phyloP scores from a whole-genome alignment of 305 asterid genomes.

The Petunia hybrid region DNA sequence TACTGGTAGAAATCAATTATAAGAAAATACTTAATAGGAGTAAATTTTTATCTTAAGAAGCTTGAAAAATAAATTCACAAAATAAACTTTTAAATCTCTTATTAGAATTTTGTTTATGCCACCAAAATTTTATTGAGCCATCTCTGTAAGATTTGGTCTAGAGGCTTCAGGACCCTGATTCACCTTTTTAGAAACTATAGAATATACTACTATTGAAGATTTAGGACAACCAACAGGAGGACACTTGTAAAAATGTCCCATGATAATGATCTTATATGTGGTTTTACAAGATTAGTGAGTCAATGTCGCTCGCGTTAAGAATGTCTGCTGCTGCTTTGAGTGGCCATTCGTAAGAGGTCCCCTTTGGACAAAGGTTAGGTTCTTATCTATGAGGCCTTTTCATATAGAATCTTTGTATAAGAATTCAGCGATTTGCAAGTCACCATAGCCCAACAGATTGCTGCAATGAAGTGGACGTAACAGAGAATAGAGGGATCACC shows the following conservation, averaged over 20 bases:
- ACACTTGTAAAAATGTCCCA: background rate
- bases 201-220: background rate
- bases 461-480: background rate
- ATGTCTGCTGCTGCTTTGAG: background rate
- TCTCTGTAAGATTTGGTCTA: too few species aligned
- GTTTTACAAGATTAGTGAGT: background rate
- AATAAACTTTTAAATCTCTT: too few species aligned
- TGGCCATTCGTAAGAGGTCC: background rate
- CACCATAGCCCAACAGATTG: background rate
- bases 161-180: too few species aligned
- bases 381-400: background rate
- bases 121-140: too few species aligned
- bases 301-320: background rate
- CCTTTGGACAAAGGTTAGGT: background rate
- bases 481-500: background rate
- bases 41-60: too few species aligned
- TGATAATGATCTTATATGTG: background rate
- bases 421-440: background rate
- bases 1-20: too few species aligned
- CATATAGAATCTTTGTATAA: background rate
- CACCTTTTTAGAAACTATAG: background rate
- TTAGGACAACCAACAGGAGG: background rate
- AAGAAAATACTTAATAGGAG: too few species aligned
- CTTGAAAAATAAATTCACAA: too few species aligned
- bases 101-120: too few species aligned